phyloP scores from a whole-genome alignment of 192 early-diverging fungal species.

The Coemansia guatemalensis region DNA sequence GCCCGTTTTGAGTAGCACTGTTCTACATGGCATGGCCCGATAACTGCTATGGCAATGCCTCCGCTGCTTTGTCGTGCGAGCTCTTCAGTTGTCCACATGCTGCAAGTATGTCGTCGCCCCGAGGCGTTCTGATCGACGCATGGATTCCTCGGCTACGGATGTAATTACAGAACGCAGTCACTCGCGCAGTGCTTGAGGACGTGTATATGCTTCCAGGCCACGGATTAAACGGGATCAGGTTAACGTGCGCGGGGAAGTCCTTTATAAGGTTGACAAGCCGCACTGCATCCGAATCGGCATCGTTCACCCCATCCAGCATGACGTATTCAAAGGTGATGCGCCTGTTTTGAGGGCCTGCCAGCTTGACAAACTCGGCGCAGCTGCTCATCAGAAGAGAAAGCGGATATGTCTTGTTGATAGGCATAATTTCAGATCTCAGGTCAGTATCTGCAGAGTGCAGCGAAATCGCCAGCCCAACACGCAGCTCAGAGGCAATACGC shows the following conservation, averaged over 20 bases:
- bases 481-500: conserved; percentile 68
- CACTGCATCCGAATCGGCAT: conserved; percentile 66
- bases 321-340: conserved; percentile 92
- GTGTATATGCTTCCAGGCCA: conserved; percentile 78
- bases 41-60: background rate
- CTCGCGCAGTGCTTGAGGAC: conserved; percentile 56
- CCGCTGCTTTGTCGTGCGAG: conserved; percentile 7
- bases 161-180: conserved; percentile 58
- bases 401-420: conserved; percentile 83
- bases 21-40: no score
- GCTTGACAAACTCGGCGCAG: conserved; percentile 61
- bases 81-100: conserved; percentile 74
- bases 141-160: conserved; percentile 55
- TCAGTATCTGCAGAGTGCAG: conserved; percentile 81
- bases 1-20: no score
- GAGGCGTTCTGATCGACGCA: conserved; percentile 61
- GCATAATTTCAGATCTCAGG: conserved; percentile 76
- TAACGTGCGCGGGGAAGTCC: conserved; percentile 71
- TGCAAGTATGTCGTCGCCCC: conserved; percentile 77
- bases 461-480: conserved; percentile 74
- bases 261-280: conserved; percentile 63
- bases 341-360: conserved; percentile 56
- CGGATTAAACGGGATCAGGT: conserved; percentile 82
- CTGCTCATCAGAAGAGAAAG: conserved; percentile 68
- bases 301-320: conserved; percentile 86